Evolutionary conservation across 371 early-diverging fungal species (phyloP).

Genomic region (Rhizomucor miehei): DNA sequence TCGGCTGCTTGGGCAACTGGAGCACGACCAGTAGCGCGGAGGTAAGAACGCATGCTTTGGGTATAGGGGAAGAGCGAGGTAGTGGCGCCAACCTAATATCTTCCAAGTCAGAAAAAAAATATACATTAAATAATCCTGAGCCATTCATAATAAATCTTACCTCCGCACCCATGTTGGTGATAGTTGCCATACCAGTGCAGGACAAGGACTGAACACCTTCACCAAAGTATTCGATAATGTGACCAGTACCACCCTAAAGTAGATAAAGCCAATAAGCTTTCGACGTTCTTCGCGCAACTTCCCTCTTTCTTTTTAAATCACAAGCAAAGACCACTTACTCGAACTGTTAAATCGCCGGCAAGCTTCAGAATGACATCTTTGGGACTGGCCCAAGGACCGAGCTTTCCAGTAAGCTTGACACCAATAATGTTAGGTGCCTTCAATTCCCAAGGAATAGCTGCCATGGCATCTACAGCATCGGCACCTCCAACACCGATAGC

Average conservation of each 20-base stretch:
- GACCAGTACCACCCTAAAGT: constrained; percentile 82
- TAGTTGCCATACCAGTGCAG: constrained; percentile 95
- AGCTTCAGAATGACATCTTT: constrained; percentile 90
- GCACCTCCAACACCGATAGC: constrained; percentile 96
- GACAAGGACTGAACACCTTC: constrained; percentile 81
- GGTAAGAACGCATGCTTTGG: constrained; percentile 75
- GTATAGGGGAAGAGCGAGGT: constrained; percentile 90
- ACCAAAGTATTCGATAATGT: constrained; percentile 93
- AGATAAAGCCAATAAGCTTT: not conserved
- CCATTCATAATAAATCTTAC: constrained; percentile 11
- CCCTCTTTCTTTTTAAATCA: constrained; percentile 22
- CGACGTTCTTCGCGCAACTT: not conserved
- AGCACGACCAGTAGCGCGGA: constrained; percentile 73
- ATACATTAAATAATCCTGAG: constrained; percentile 4
- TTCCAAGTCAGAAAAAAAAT: too few species aligned
- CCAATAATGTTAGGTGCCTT: constrained; percentile 94
- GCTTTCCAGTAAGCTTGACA: constrained; percentile 84
- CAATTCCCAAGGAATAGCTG: constrained; percentile 91
- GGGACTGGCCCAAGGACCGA: constrained; percentile 89
- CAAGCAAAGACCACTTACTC: too few species aligned
- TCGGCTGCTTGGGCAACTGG: constrained; percentile 73
- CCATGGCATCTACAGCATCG: constrained; percentile 95
- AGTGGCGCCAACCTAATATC: constrained; percentile 83
- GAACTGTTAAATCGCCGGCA: constrained; percentile 85
- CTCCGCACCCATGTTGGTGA: constrained; percentile 96